Conservation (phyloP, 768 basidiomycete species). For the Hirschioporus abietinus region DNA sequence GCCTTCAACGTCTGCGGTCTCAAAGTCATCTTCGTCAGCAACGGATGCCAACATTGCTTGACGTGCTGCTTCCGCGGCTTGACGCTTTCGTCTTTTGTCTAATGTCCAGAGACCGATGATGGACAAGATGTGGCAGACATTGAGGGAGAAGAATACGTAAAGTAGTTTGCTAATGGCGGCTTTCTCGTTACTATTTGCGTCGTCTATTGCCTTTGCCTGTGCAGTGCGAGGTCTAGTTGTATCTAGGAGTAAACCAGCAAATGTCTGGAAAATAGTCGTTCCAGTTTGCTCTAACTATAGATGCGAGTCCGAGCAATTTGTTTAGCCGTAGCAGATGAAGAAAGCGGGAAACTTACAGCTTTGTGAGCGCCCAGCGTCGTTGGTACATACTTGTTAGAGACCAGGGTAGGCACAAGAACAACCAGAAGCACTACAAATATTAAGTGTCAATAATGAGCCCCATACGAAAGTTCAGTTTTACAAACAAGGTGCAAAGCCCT, state of each 20-base stretch:
- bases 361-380: constrained; percentile 78
- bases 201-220: not conserved
- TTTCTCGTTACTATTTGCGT: constrained; percentile 20
- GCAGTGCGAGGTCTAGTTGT: constrained; percentile 19
- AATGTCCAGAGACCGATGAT: constrained; percentile 46
- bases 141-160: constrained; percentile 50
- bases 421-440: constrained; percentile 55
- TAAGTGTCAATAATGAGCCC: constrained; percentile 10
- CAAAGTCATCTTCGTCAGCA: constrained; percentile 6
- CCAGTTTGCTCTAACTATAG: constrained; percentile 69
- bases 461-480: constrained; percentile 8
- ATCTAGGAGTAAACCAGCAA: constrained; percentile 68
- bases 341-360: constrained; percentile 42
- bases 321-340: not conserved
- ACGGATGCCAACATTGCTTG: not conserved
- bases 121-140: constrained; percentile 49
- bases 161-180: constrained; percentile 47
- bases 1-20: constrained; percentile 12
- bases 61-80: constrained; percentile 11
- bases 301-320: not conserved
- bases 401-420: constrained; percentile 67
- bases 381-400: constrained; percentile 65
- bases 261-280: constrained; percentile 64
- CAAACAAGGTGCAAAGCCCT: constrained; percentile 70
- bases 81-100: constrained; percentile 35